Conservation (phyloP, 2,329 filamentous ascomycete species). For the Trichoderma breve region DNA sequence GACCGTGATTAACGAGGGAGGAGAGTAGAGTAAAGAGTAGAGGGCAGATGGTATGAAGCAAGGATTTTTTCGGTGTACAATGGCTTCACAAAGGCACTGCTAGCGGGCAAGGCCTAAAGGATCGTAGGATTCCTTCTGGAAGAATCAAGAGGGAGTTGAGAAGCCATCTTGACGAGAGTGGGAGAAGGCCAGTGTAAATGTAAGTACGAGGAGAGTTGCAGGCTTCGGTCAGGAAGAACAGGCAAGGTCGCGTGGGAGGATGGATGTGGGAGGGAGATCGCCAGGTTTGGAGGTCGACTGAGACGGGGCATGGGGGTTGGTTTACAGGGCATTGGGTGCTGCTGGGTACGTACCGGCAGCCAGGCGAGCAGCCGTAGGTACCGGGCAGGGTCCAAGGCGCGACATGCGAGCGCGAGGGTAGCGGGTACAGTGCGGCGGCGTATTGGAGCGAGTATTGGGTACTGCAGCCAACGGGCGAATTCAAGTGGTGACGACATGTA, state of each 20-base stretch:
- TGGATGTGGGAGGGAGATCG: conserved; percentile 20
- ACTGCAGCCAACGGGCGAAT: neutral
- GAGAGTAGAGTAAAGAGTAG: neutral
- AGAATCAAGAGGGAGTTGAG: conserved; percentile 23
- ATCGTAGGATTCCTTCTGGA: conserved; percentile 23
- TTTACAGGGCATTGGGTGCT: neutral
- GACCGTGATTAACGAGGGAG: neutral
- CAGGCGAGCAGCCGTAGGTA: neutral
- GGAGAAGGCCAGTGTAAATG: conserved; percentile 7
- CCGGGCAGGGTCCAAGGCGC: neutral
- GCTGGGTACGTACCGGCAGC: neutral
- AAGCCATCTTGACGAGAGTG: conserved; percentile 26
- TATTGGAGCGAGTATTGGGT: neutral
- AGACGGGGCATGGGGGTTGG: neutral
- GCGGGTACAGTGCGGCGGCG: neutral
- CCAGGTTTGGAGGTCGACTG: neutral
- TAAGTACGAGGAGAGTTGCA: conserved; percentile 4
- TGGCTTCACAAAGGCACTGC: conserved; percentile 8
- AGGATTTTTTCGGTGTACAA: neutral
- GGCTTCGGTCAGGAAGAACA: conserved; percentile 20
- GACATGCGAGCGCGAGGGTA: neutral
- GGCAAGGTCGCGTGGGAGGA: conserved; percentile 22
- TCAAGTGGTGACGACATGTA: neutral
- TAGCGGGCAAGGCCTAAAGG: conserved; percentile 23
- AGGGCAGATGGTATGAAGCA: neutral